Percentiles rank a stretch among this genome's conserved stretches.
Evolutionary conservation across 1,139 yeast species (phyloP).

Genomic region (Suhomyces choctaworum): DNA sequence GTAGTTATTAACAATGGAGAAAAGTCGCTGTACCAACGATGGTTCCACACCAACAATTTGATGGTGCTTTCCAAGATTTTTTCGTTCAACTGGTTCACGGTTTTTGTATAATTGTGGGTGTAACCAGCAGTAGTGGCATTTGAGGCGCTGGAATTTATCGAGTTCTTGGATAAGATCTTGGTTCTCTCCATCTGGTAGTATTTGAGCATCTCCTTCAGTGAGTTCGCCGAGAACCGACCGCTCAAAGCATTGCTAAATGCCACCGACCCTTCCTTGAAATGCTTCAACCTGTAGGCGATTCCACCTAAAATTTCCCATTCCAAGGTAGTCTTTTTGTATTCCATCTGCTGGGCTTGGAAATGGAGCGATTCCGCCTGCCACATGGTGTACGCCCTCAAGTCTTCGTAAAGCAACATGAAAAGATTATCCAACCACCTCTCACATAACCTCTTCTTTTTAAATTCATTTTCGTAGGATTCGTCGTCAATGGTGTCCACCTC

Average conservation of each 20-base stretch:
- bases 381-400: slow-evolving; percentile 77
- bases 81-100: slow-evolving; percentile 53
- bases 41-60: slow-evolving; percentile 88
- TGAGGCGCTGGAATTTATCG: slow-evolving; percentile 19
- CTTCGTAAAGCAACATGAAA: slow-evolving; percentile 85
- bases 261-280: slow-evolving; percentile 75
- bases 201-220: slow-evolving; percentile 72
- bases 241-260: slow-evolving; percentile 79
- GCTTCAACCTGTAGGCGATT: slow-evolving; percentile 76
- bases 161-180: slow-evolving; percentile 36
- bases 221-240: slow-evolving; percentile 78
- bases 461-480: slow-evolving; percentile 37
- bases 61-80: slow-evolving; percentile 70
- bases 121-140: slow-evolving; percentile 18
- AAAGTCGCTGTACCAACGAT: slow-evolving; percentile 94
- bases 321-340: slow-evolving; percentile 73
- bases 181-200: slow-evolving; percentile 55
- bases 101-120: slow-evolving; percentile 39
- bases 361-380: slow-evolving; percentile 85
- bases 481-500: slow-evolving; percentile 13
- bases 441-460: slow-evolving; percentile 78
- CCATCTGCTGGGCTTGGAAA: slow-evolving; percentile 69
- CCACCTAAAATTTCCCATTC: slow-evolving; percentile 95
- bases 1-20: slow-evolving; percentile 63
- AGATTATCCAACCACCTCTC: slow-evolving; percentile 94